Percentiles rank a stretch among this genome's conserved stretches.
These are phyloP conservation scores for Verticillium dahliae DNA, from an alignment of 2,329 filamentous ascomycete genomes.

Conservation along the genomic window DNA sequence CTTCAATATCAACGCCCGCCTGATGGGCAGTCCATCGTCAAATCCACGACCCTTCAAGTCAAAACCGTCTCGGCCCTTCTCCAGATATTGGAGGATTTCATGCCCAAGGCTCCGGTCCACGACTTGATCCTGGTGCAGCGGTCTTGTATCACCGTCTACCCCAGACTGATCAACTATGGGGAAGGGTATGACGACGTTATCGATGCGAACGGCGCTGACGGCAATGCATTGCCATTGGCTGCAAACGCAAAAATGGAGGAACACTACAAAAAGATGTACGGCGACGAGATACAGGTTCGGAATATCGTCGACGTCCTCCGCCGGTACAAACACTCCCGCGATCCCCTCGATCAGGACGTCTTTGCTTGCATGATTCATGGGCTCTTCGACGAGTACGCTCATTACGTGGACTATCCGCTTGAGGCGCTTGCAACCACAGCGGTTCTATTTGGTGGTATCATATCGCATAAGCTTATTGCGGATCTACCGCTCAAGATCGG, in stretches of 20 bases:
- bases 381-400: conserved; percentile 92
- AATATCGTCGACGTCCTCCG: conserved; percentile 80
- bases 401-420: conserved; percentile 93
- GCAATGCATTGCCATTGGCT: conserved; percentile 72
- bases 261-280: conserved; percentile 97
- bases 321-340: conserved; percentile 79
- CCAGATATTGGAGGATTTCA: conserved; percentile 67
- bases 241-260: conserved; percentile 94
- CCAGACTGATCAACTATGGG: conserved; percentile 91
- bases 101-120: conserved; percentile 51
- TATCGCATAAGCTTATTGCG: conserved; percentile 86
- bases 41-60: conserved; percentile 68
- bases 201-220: conserved; percentile 71
- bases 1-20: conserved; percentile 63
- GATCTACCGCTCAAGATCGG: conserved; percentile 87
- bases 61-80: conserved; percentile 79
- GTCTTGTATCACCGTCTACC: conserved; percentile 85
- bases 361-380: conserved; percentile 99
- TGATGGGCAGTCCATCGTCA: conserved; percentile 48
- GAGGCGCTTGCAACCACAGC: conserved; percentile 93
- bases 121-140: conserved; percentile 78
- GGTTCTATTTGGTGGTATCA: conserved; percentile 92
- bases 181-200: conserved; percentile 90
- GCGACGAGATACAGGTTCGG: conserved; percentile 78
- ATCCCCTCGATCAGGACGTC: conserved; percentile 81